Evolutionary conservation across 345 rosid species (phyloP).

Genomic region (Hibiscus tridactylites): DNA sequence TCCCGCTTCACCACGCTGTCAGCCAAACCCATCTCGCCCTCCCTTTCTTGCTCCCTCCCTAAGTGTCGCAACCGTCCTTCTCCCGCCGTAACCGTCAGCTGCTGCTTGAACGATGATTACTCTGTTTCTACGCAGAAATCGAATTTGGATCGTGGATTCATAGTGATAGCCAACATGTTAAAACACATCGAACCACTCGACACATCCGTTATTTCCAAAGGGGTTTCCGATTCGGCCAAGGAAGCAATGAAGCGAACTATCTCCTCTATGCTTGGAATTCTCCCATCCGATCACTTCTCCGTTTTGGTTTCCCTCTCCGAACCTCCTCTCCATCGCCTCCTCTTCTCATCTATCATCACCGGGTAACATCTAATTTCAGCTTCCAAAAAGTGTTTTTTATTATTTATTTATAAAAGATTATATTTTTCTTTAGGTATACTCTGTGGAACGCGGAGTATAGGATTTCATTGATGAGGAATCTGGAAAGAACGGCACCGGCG

Average conservation of each 20-base stretch:
- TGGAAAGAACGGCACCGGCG: slow-evolving; percentile 32
- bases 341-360: slow-evolving; percentile 70
- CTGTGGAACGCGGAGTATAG: slow-evolving; percentile 94
- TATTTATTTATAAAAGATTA: slow-evolving; percentile 1
- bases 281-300: slow-evolving; percentile 75
- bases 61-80: slow-evolving; percentile 18
- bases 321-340: slow-evolving; percentile 60
- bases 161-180: slow-evolving; percentile 71
- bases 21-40: slow-evolving; percentile 16
- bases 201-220: slow-evolving; percentile 61
- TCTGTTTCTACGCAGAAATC: slow-evolving; percentile 71
- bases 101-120: slow-evolving; percentile 63
- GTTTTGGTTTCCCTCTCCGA: slow-evolving; percentile 50
- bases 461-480: slow-evolving; percentile 62
- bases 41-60: slow-evolving; percentile 12
- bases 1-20: slow-evolving; percentile 33
- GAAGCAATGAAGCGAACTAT: slow-evolving; percentile 93
- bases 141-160: slow-evolving; percentile 57
- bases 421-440: slow-evolving; percentile 49
- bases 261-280: slow-evolving; percentile 82
- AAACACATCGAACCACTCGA: slow-evolving; percentile 76
- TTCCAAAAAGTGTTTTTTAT: not conserved
- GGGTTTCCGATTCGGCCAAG: slow-evolving; percentile 76
- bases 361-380: slow-evolving; percentile 40
- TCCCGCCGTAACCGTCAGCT: slow-evolving; percentile 27